Percentiles rank a stretch among this genome's conserved stretches.
Conservation (phyloP, 768 basidiomycete species). For the Leccinum truebloodii region DNA sequence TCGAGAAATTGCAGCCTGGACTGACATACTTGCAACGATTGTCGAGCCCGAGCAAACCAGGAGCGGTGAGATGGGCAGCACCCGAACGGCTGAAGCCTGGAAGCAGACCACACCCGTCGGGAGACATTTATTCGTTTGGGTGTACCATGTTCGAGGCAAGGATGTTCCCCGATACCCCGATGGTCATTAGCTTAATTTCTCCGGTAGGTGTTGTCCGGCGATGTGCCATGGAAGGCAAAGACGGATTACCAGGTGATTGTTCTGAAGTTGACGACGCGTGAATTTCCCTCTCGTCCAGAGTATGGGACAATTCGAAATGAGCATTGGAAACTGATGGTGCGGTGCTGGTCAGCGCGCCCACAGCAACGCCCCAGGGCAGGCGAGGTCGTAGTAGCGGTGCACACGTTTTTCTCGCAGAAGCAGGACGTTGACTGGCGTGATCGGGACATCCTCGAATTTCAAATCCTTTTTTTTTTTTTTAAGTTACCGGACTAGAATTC, state of each 20-base stretch:
- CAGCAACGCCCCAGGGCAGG: not conserved
- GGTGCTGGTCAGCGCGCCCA: not conserved
- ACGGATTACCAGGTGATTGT: not conserved
- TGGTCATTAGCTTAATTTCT: no score
- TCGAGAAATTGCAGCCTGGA: not conserved
- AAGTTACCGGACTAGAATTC: no score
- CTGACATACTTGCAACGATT: slow-evolving; percentile 3
- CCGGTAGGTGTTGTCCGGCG: not conserved
- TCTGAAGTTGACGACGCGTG: not conserved
- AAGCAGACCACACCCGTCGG: not conserved
- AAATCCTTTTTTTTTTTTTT: no score
- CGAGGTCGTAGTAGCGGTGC: not conserved
- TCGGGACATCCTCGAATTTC: no score
- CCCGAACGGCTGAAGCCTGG: slow-evolving; percentile 2
- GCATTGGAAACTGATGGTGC: slow-evolving; percentile 8
- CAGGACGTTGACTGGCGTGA: no score
- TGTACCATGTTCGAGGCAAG: slow-evolving; percentile 6
- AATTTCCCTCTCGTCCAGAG: not conserved
- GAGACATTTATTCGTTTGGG: slow-evolving; percentile 5
- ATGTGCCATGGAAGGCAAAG: not conserved
- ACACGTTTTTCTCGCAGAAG: not conserved
- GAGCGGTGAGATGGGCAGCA: slow-evolving; percentile 1
- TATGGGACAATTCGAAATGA: not conserved
- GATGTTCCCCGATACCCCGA: no score
- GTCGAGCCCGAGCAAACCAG: not conserved